These are phyloP conservation scores for Psilocybe subaeruginosa DNA, from an alignment of 768 basidiomycete species.

Conservation along the genomic window DNA sequence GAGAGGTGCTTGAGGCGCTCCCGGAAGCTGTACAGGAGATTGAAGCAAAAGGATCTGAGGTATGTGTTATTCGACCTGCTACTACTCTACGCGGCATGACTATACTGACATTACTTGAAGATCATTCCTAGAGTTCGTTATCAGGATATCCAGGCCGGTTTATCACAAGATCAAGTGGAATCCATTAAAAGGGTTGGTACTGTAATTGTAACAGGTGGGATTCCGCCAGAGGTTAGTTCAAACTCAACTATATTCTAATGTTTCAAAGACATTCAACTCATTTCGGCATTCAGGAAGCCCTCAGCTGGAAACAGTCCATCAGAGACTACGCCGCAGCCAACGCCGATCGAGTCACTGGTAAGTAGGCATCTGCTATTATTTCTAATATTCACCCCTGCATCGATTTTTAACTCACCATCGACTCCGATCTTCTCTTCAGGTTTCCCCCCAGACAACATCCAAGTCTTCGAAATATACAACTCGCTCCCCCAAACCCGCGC, in stretches of 20 bases:
- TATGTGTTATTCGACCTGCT: conserved; percentile 18
- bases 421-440: conserved; percentile 38
- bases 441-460: conserved; percentile 67
- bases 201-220: conserved; percentile 58
- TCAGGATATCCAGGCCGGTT: conserved; percentile 44
- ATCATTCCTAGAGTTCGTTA: conserved; percentile 55
- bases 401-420: not conserved
- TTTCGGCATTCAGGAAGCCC: conserved; percentile 47
- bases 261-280: not conserved
- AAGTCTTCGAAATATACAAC: conserved; percentile 79
- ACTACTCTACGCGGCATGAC: not conserved
- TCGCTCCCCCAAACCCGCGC: conserved; percentile 64
- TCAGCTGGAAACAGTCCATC: conserved; percentile 59
- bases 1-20: conserved; percentile 53
- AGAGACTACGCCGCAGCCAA: conserved; percentile 58
- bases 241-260: not conserved
- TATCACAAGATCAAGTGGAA: conserved; percentile 46
- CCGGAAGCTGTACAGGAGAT: conserved; percentile 51
- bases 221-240: conserved; percentile 48
- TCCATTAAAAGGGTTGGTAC: conserved; percentile 55
- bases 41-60: conserved; percentile 45
- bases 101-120: conserved; percentile 26
- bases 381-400: not conserved
- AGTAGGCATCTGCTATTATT: not conserved
- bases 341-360: conserved; percentile 49